phyloP scores from a whole-genome alignment of 257 asterid species.

The Solanum pennellii region DNA sequence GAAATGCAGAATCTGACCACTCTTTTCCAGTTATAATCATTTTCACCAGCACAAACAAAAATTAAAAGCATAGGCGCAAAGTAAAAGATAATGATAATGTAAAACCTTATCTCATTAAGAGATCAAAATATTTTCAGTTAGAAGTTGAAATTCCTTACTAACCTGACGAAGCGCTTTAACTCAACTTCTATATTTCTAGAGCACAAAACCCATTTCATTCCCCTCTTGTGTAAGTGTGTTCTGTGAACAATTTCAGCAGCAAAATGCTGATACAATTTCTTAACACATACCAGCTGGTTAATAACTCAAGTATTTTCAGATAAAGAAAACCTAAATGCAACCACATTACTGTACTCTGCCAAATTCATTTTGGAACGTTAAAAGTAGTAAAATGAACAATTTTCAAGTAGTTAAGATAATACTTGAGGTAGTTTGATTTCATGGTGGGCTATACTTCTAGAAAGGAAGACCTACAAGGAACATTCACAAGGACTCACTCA shows the following conservation, averaged over 20 bases:
- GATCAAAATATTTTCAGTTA: neutral
- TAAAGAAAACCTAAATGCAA: slow-evolving; percentile 78
- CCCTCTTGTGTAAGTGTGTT: slow-evolving; percentile 71
- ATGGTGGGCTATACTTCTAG: neutral
- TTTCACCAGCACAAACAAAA: neutral
- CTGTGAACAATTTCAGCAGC: slow-evolving; percentile 26
- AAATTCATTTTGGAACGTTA: neutral
- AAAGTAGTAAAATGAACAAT: no score
- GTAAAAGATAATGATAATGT: neutral
- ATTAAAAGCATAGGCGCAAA: neutral
- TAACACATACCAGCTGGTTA: slow-evolving; percentile 66
- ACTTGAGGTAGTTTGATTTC: neutral
- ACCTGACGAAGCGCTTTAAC: slow-evolving; percentile 91
- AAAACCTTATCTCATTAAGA: neutral
- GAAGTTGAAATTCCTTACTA: neutral
- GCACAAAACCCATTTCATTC: slow-evolving; percentile 85
- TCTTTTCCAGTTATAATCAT: neutral
- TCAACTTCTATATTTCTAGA: slow-evolving; percentile 84
- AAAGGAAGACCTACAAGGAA: neutral
- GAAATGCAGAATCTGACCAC: neutral
- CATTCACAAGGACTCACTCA: neutral
- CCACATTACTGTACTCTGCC: slow-evolving; percentile 78
- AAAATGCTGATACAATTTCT: neutral
- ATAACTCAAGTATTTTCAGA: slow-evolving; percentile 88
- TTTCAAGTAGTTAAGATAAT: neutral